Evolutionary conservation across 257 asterid genomes (phyloP).

Genomic region (Parsonsia alboflavescens): DNA sequence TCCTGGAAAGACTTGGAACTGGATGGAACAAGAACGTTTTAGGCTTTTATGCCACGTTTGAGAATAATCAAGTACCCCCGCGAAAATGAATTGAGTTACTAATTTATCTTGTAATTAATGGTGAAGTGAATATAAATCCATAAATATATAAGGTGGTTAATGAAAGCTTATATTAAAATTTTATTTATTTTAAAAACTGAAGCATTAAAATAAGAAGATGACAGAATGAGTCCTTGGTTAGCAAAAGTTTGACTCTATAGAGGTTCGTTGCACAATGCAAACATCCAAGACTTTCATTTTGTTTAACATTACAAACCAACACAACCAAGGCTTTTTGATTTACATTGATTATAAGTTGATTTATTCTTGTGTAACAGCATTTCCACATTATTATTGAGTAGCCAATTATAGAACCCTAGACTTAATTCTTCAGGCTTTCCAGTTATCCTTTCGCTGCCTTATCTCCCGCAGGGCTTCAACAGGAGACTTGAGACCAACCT

Average conservation of each 20-base stretch:
- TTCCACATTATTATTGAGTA: background rate
- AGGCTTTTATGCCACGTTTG: no score
- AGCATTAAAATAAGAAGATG: no score
- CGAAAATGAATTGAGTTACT: no score
- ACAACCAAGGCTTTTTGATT: background rate
- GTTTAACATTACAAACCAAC: background rate
- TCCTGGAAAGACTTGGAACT: background rate
- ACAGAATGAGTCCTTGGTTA: no score
- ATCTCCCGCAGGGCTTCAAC: slow-evolving; percentile 72
- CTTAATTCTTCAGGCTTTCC: slow-evolving; percentile 44
- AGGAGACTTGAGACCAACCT: slow-evolving; percentile 68
- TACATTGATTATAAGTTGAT: background rate
- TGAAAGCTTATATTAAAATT: no score
- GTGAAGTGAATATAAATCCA: no score
- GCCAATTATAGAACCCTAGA: background rate
- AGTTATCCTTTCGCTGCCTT: slow-evolving; percentile 67
- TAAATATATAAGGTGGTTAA: no score
- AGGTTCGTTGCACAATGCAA: background rate
- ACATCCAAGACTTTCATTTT: background rate
- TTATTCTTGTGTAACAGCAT: background rate
- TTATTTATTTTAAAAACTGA: no score
- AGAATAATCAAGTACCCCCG: no score
- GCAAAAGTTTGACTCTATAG: no score
- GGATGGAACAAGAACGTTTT: background rate
- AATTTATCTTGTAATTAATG: no score